A percentile compares a stretch with the other conserved stretches of the same genome.
Evolutionary conservation across 176 grass and related monocot species (phyloP).

Genomic region (Neostapfia colusana): DNA sequence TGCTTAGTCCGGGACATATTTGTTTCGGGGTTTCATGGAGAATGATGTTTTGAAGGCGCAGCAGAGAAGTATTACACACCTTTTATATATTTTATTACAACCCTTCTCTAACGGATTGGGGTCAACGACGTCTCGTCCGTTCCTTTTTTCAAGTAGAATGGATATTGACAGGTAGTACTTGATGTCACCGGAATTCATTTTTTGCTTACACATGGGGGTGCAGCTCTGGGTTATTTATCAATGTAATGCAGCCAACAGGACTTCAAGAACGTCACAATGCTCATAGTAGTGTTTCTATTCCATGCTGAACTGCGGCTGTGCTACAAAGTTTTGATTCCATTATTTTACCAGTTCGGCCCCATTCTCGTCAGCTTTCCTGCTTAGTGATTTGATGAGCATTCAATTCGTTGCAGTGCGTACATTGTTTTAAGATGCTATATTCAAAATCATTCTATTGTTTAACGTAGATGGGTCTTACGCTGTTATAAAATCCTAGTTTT

Average conservation of each 20-base stretch:
- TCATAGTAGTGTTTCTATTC: neutral
- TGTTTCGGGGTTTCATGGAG: neutral
- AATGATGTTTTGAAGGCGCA: neutral
- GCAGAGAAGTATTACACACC: neutral
- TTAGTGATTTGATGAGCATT: no score
- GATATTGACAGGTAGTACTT: neutral
- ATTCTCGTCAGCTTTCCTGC: no score
- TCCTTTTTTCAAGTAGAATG: neutral
- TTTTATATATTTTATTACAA: conserved; percentile 13
- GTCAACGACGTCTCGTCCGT: neutral
- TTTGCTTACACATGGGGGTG: neutral
- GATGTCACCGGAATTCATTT: neutral
- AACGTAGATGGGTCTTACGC: no score
- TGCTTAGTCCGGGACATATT: neutral
- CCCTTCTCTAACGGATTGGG: neutral
- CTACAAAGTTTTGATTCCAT: neutral
- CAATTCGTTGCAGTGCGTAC: no score
- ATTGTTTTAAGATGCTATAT: no score
- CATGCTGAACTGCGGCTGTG: neutral
- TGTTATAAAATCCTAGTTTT: no score
- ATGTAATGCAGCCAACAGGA: neutral
- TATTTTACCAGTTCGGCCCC: no score
- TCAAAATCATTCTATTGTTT: no score
- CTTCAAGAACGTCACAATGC: neutral
- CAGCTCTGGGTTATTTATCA: neutral